A percentile compares a stretch with the other conserved stretches of the same genome.
Conservation (phyloP, 306 rosid species). For the Cicer chorassanicum region DNA sequence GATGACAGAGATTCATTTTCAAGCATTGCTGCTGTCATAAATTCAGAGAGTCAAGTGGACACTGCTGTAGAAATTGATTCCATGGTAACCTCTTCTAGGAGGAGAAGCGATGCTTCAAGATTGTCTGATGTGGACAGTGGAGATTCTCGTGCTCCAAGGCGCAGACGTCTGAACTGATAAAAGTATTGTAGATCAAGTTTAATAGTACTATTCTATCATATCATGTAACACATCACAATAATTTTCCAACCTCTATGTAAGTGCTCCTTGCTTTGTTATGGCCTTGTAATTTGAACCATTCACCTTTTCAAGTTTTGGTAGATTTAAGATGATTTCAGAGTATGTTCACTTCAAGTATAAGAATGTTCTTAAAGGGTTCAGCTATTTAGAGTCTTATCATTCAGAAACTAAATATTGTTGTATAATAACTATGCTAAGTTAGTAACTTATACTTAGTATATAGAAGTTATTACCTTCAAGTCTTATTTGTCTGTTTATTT, state of each 20-base stretch:
- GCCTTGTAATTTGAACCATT: conserved; percentile 45
- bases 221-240: conserved; percentile 44
- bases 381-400: conserved; percentile 20
- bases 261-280: conserved; percentile 53
- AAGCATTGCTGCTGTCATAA: conserved; percentile 86
- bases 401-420: conserved; percentile 32
- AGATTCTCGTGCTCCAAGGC: conserved; percentile 87
- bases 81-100: conserved; percentile 87
- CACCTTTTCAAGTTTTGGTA: conserved; percentile 45
- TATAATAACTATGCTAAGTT: conserved; percentile 26
- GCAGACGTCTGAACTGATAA: conserved; percentile 77
- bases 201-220: conserved; percentile 48
- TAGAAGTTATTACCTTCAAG: conserved; percentile 14
- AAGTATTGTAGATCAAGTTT: conserved; percentile 41
- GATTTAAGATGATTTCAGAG: conserved; percentile 43
- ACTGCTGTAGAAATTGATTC: conserved; percentile 91
- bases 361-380: conserved; percentile 28
- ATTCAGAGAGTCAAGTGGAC: conserved; percentile 90
- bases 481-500: background rate
- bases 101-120: conserved; percentile 78
- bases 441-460: conserved; percentile 7
- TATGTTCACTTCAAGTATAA: conserved; percentile 32
- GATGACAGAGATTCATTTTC: conserved; percentile 93
- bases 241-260: conserved; percentile 56
- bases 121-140: conserved; percentile 89